A percentile compares a stretch with the other conserved stretches of the same genome.
Evolutionary conservation across 2,329 filamentous ascomycete species (phyloP).

Genomic region (Alternaria gansuensis): DNA sequence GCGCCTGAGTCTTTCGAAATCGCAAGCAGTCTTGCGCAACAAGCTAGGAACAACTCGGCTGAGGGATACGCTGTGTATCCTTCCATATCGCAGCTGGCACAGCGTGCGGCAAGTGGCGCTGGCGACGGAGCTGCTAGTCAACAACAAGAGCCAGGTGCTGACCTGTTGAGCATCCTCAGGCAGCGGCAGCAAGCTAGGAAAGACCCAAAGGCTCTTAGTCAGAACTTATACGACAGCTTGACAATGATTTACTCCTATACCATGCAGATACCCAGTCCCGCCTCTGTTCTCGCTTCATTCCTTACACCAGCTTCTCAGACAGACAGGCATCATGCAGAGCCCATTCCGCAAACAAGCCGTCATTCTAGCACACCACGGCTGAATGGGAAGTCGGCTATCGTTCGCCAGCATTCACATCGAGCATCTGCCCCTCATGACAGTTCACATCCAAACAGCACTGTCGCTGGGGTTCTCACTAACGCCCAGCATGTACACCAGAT

Average conservation of each 20-base stretch:
- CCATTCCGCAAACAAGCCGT: constrained; percentile 24
- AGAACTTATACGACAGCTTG: constrained; percentile 61
- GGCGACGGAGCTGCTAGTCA: neutral
- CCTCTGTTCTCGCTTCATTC: constrained; percentile 36
- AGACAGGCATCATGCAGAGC: neutral
- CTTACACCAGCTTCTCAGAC: constrained; percentile 4
- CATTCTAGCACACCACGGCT: constrained; percentile 15
- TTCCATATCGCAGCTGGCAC: constrained; percentile 3
- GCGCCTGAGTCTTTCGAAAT: constrained; percentile 41
- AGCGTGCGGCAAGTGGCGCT: neutral
- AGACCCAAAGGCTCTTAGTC: constrained; percentile 69
- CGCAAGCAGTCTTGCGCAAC: constrained; percentile 16
- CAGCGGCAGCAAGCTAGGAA: constrained; percentile 52
- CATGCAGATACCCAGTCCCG: constrained; percentile 41
- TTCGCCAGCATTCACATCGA: constrained; percentile 25
- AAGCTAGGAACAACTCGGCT: neutral
- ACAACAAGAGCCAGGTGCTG: neutral
- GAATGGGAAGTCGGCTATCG: constrained; percentile 14
- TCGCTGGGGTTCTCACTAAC: constrained; percentile 31
- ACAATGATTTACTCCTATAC: constrained; percentile 49
- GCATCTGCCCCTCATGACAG: constrained; percentile 12
- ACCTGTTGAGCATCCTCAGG: constrained; percentile 30
- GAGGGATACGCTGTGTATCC: constrained; percentile 21
- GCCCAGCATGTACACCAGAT: constrained; percentile 44
- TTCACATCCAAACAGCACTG: constrained; percentile 17